Conservation (phyloP, 2,329 filamentous ascomycete species). For the Bertia moriformis region DNA sequence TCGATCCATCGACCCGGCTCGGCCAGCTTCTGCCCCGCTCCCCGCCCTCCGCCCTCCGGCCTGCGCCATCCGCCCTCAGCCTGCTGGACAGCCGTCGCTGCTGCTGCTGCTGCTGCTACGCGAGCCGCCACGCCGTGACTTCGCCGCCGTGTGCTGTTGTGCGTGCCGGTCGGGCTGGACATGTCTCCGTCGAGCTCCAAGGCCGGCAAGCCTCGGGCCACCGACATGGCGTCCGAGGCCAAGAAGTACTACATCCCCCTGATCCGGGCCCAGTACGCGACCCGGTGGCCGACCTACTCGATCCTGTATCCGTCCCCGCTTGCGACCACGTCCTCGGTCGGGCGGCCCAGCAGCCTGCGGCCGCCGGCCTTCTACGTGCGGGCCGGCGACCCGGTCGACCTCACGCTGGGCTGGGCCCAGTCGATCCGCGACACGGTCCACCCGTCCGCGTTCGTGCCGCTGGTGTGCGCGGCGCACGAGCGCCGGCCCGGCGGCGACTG, state of each 20-base stretch:
- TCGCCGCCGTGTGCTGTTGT: no score
- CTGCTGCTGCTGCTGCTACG: no score
- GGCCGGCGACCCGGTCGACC: conserved; percentile 41
- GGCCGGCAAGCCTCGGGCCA: conserved; percentile 9
- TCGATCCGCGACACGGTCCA: conserved; percentile 15
- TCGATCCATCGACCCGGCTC: no score
- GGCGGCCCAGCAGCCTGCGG: conserved; percentile 4
- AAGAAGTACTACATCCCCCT: conserved; percentile 6
- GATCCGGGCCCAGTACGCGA: conserved; percentile 6
- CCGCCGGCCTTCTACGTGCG: conserved; percentile 21
- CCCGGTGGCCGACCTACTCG: conserved; percentile 2
- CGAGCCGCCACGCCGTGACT: no score
- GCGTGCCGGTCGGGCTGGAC: no score
- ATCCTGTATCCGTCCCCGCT: no score
- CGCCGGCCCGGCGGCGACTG: conserved; percentile 67
- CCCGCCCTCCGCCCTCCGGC: no score
- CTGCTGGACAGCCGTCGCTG: no score
- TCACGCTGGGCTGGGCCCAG: conserved; percentile 42
- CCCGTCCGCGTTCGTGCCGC: conserved; percentile 32
- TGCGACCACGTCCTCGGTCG: no score
- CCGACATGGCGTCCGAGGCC: conserved; percentile 7
- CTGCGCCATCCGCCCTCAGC: no score
- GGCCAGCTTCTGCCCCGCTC: no score
- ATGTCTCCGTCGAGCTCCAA: conserved; percentile 3
- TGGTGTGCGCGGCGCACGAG: conserved; percentile 64